Base-by-base conservation (phyloP, 2,329 filamentous ascomycete genomes). In the Scedosporium aurantiacum region DNA sequence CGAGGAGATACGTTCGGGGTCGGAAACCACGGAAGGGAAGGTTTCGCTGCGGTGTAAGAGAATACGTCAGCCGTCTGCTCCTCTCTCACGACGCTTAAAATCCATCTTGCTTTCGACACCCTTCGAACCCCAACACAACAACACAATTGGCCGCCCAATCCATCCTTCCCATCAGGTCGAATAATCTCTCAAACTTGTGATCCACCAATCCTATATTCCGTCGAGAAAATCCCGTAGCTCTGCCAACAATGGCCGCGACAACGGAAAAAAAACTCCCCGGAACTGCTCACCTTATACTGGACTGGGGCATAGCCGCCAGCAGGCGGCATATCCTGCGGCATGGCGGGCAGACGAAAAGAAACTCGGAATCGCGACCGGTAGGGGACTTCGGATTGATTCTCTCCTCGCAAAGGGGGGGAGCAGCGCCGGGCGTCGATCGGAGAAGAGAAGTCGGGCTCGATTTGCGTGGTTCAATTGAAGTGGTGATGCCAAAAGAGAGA, bases 251-350 rank as follows among this genome's bases (percentile, higher is more conserved):
- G 16, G 27, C 18, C 25, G 5, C n/a, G 2, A 2, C 16, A 54
- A 27, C 7, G 41, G 10, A 18, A 18, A 47, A 47, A 18, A n/a
- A n/a, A 18, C 14, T 54, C 23, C 50, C 25, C 58, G 10, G 43
- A 60, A 60, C 18, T 41, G 63, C 81, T 71, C 75, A 92, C 89
- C 86, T 96, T 96, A 82, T 97, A 99, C 79, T 99, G 94, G 67
- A 99, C 88, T 76, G 93, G 88, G 75, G 86, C 88, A 78, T 99
- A 99, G 82, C 94, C 94, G 80, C 93, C 94, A 72, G 78, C 75
- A 69, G 94, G 94, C 80, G 94, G 94, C 85, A 99, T 90, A 82
- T 99, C 94, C 83, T 97, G 92, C 80, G 89, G 87, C 93, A 97
- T 97, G 72, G 67, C 86, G 80, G 74, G 70, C 71, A 61, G 23